Base-by-base conservation (phyloP, 2,329 filamentous ascomycete genomes). In the Amauroascus verrucosus region DNA sequence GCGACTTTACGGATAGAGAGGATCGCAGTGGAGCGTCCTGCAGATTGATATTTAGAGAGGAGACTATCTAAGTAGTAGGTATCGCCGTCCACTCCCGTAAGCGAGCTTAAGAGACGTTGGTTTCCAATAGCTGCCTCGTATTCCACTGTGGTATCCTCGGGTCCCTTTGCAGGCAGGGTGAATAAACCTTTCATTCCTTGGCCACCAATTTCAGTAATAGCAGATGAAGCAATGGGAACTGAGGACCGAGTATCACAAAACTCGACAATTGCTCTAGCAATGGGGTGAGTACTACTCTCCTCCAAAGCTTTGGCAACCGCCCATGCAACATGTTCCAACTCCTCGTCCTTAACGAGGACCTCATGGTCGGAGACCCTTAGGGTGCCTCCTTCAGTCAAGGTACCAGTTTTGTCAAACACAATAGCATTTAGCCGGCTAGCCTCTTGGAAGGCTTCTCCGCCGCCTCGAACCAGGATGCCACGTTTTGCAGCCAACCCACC, bases 401-500 rank as follows among this genome's bases (percentile, higher is more conserved):
- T 94, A 1, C 88, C 88, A 0, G 88, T 94, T 75, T 94, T 93
- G 75, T 94, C 88, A 64, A 94, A 93, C 0, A 93, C 85, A 37
- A 93, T 82, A 50, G 83, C 84, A 65, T 88, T 82, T 43, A 90
- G 76, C 9, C 79, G 80, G 64, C 85, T 89, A 3, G 87, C 87
- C 70, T 88, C 88, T 66, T 91, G 86, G 64, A 93, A 91, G 0
- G 87, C 88, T 64, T 90, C 86, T 32, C 88, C 88, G 20, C 88
- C 88, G 20, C 88, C 87, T 67, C 89, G 88, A 60, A 86, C 87
- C 1, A 94, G 75, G 52, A 94, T 88, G 1, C 88, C 88, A 62
- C 87, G 72, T 64, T 85, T 83, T 6, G 88, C 88, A 1, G 88
- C 88, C 16, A 93, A 72, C 1, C 87, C 87, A 33, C 85, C 83